A percentile compares a stretch with the other conserved stretches of the same genome.
Evolutionary conservation across 495 filamentous ascomycete species (phyloP).

Genomic region (Aspergillus homomorphus): DNA sequence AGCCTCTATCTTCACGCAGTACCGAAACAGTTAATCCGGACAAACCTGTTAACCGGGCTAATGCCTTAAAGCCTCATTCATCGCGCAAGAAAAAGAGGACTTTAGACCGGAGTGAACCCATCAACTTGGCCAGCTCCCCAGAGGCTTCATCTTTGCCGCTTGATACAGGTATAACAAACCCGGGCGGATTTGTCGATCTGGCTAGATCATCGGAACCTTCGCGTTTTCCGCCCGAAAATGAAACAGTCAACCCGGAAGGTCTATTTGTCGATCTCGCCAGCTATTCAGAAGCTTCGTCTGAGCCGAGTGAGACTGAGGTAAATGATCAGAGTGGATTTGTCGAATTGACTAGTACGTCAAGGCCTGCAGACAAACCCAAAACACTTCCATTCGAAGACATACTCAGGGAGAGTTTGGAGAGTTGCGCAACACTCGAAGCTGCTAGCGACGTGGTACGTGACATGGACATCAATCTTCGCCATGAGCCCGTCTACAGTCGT

Average conservation of each 20-base stretch:
- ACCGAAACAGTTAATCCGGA: too few relatives aligned
- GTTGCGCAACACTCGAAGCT: conserved; percentile 26
- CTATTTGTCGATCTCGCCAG: too few relatives aligned
- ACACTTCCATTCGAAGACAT: neutral
- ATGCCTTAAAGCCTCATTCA: too few relatives aligned
- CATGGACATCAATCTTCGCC: conserved; percentile 36
- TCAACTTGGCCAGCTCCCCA: neutral
- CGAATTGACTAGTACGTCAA: neutral
- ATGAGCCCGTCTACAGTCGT: conserved; percentile 40
- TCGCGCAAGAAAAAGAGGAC: too few relatives aligned
- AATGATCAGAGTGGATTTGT: too few relatives aligned
- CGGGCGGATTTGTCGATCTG: neutral
- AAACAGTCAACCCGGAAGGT: too few relatives aligned
- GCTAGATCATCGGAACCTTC: too few relatives aligned
- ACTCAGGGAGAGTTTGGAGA: conserved; percentile 22
- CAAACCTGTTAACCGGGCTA: too few relatives aligned
- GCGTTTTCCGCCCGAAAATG: too few relatives aligned
- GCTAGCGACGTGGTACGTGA: conserved; percentile 26
- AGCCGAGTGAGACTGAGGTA: too few relatives aligned
- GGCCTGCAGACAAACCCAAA: neutral
- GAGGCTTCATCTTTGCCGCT: neutral
- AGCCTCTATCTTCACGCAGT: neutral
- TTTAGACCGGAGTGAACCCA: too few relatives aligned
- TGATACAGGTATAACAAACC: neutral
- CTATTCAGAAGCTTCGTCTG: too few relatives aligned